phyloP scores from a whole-genome alignment of 305 asterid genomes.

The Rubia tinctorum region DNA sequence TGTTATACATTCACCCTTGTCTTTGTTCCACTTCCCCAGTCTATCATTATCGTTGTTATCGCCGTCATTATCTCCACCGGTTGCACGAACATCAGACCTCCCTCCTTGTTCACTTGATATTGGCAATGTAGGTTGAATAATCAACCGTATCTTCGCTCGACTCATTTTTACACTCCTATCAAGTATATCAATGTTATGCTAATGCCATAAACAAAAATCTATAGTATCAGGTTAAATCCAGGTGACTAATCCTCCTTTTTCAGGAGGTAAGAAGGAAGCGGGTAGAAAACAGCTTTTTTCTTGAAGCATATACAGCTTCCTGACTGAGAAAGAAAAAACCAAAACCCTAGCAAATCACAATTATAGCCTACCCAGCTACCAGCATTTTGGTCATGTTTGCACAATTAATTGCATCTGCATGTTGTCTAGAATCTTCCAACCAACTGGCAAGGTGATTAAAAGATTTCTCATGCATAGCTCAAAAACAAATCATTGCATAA shows the following conservation, averaged over 20 bases:
- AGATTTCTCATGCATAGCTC: too few species aligned
- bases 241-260: too few species aligned
- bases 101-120: constrained; percentile 45
- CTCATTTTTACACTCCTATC: constrained; percentile 28
- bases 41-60: constrained; percentile 68
- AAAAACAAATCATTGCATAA: too few species aligned
- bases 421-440: too few species aligned
- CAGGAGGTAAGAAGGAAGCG: not conserved
- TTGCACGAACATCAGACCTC: constrained; percentile 5
- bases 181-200: not conserved
- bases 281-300: not conserved
- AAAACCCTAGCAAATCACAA: too few species aligned
- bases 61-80: constrained; percentile 45
- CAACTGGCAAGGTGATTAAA: too few species aligned
- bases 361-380: too few species aligned
- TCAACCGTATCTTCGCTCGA: constrained; percentile 34
- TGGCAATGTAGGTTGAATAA: constrained; percentile 26
- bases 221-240: not conserved
- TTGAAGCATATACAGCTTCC: too few species aligned
- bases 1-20: constrained; percentile 34
- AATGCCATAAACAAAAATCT: not conserved
- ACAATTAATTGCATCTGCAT: too few species aligned
- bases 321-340: too few species aligned
- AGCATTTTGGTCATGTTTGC: too few species aligned
- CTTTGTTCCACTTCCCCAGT: constrained; percentile 48